Evolutionary conservation across 1,139 yeast species (phyloP), one percentile per base, ranked within the genome.

Genomic region (Starmera stellimalicola): DNA sequence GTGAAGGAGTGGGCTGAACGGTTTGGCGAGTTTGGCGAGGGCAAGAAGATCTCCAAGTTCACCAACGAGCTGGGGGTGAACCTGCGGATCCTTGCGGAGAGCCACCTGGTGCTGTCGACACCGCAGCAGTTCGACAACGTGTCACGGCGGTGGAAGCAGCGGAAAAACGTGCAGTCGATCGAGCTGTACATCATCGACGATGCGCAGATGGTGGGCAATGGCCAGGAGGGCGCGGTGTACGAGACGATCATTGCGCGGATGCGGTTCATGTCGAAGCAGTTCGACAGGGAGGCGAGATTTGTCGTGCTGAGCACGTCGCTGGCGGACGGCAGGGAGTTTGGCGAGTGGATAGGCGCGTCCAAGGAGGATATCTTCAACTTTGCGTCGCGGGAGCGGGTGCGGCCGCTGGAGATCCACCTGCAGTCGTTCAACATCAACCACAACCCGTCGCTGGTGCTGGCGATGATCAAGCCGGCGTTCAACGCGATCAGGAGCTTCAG

Each of bases 291-390:
- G 6, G 45, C 75, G 3, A 62, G 97, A 40, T 58, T 85, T 20
- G 69, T 91, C 16, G 88, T 73, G 0, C 57, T 91, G 12, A 66
- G 84, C 1, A 65, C 74, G 2, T 74, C 95, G 0, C 54, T 88
- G 25, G 73, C 93, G 0, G 81, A 80, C 50, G 84, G 81, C 4
- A 66, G 73, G 36, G 95, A 84, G 43, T 55, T 88, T 41, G 93
- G 84, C 2, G 84, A 79, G 38, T 93, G 97, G 95, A 57, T 91
- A 24, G 94, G 93, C 3, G 77, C 82, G 22, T 41, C 55, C 2
- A 62, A 71, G 23, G 65, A 63, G 35, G 65, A 73, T 30, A 65
- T 77, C 5, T 84, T 66, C 58, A 88, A 85, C 47, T 87, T 81
- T 52, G 67, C 76, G 16, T 78, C 94, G 0, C 60, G 63, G 29